Evolutionary conservation across 2,329 filamentous ascomycete genomes (phyloP).

Genomic region (Lecanicillium sp.): DNA sequence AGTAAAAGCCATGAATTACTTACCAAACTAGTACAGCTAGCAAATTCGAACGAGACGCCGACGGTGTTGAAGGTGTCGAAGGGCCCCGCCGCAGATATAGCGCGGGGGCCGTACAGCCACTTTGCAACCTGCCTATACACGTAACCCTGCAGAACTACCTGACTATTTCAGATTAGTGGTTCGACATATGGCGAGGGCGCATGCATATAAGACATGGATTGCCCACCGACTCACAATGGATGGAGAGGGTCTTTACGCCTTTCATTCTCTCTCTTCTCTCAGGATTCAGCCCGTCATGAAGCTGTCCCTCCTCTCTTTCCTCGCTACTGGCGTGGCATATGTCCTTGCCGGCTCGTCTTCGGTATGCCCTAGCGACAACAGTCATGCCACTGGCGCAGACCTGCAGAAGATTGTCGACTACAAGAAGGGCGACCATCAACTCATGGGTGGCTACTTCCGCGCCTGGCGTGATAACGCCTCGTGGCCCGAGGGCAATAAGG

Average conservation of each 20-base stretch:
- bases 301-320: not conserved
- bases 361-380: constrained; percentile 10
- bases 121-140: not conserved
- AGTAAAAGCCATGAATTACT: too few relatives aligned
- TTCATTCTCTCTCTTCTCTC: too few relatives aligned
- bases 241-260: not conserved
- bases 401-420: constrained; percentile 11
- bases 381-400: not conserved
- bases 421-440: constrained; percentile 9
- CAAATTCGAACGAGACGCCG: too few relatives aligned
- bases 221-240: not conserved
- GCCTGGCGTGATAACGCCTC: constrained; percentile 3
- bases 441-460: constrained; percentile 13
- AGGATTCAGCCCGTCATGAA: not conserved
- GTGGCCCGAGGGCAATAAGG: not conserved
- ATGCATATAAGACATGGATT: too few relatives aligned
- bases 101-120: not conserved
- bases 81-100: too few relatives aligned
- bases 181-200: too few relatives aligned
- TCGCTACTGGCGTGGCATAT: not conserved
- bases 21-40: too few relatives aligned
- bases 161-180: constrained; percentile 12
- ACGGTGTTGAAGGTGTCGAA: too few relatives aligned
- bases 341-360: constrained; percentile 6
- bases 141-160: not conserved